Evolutionary conservation across 2,329 filamentous ascomycete genomes (phyloP).

Genomic region (Chalaropsis ovoidea): DNA sequence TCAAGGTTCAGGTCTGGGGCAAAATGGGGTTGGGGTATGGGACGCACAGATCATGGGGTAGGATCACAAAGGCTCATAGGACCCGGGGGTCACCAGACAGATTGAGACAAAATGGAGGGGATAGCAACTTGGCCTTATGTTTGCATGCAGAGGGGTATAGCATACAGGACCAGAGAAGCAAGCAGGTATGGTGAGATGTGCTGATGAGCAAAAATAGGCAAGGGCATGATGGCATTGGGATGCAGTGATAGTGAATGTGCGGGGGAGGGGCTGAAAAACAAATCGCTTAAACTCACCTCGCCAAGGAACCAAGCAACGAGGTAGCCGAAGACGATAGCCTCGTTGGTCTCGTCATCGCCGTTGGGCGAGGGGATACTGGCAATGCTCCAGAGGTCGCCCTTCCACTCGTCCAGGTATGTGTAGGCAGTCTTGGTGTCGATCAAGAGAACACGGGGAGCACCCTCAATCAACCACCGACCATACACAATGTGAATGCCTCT

Average conservation of each 20-base stretch:
- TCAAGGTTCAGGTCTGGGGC: constrained; percentile 13
- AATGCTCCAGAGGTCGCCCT: constrained; percentile 85
- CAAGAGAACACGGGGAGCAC: constrained; percentile 82
- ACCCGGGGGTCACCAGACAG: constrained; percentile 5
- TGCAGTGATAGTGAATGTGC: not conserved
- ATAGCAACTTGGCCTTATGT: constrained; percentile 3
- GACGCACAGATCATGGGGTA: constrained; percentile 18
- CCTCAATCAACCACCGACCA: constrained; percentile 94
- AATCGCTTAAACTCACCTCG: constrained; percentile 53
- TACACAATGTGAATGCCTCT: constrained; percentile 84
- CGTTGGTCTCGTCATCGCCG: constrained; percentile 88
- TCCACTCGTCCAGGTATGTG: constrained; percentile 89
- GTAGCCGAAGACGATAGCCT: constrained; percentile 95
- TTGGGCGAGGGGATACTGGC: constrained; percentile 90
- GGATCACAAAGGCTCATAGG: constrained; percentile 22
- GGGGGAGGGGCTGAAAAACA: not conserved
- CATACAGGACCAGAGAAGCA: not conserved
- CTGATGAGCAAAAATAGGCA: not conserved
- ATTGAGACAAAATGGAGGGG: constrained; percentile 9
- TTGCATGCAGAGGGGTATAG: not conserved
- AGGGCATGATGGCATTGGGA: not conserved
- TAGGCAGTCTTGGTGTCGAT: constrained; percentile 95
- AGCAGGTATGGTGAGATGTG: not conserved
- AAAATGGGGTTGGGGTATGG: constrained; percentile 18
- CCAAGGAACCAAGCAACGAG: constrained; percentile 96